Conservation (phyloP, 2,329 filamentous ascomycete species). For the Cladophialophora chaetospira region DNA sequence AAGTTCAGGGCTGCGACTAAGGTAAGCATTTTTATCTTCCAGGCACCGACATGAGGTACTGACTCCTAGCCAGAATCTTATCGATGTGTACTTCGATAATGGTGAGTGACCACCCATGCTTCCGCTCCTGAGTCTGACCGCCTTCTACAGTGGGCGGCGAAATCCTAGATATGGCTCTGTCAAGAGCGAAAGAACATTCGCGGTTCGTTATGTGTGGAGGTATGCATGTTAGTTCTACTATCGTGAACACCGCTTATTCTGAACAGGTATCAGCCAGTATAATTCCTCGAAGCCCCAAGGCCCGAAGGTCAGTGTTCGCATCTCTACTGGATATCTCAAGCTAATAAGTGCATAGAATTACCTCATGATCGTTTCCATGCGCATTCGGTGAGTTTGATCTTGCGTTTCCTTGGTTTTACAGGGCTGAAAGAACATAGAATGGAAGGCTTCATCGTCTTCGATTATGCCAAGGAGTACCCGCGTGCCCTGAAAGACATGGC, state of each 20-base stretch:
- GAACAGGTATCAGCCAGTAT: slow-evolving; percentile 68
- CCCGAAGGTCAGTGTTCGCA: slow-evolving; percentile 48
- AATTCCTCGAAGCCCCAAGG: slow-evolving; percentile 61
- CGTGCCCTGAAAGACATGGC: slow-evolving; percentile 63
- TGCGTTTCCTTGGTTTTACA: background rate
- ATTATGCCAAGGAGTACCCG: slow-evolving; percentile 62
- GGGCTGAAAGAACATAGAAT: slow-evolving; percentile 49
- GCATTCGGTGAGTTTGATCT: slow-evolving; percentile 47
- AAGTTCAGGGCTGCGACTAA: slow-evolving; percentile 64
- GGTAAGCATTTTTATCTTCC: slow-evolving; percentile 12
- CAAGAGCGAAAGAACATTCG: slow-evolving; percentile 62
- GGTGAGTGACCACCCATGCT: slow-evolving; percentile 15
- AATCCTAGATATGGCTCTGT: slow-evolving; percentile 67
- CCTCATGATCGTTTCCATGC: slow-evolving; percentile 55
- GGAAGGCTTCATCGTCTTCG: slow-evolving; percentile 74
- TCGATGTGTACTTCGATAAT: slow-evolving; percentile 75
- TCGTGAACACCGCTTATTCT: slow-evolving; percentile 34
- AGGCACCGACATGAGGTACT: background rate
- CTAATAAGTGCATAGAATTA: slow-evolving; percentile 47
- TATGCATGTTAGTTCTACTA: slow-evolving; percentile 41
- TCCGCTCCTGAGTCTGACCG: background rate
- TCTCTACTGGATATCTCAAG: background rate
- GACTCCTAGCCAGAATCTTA: slow-evolving; percentile 44
- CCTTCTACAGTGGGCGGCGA: slow-evolving; percentile 61
- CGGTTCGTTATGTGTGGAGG: slow-evolving; percentile 72